Conservation (phyloP, 192 early-diverging fungal genomes). For the Cetraspora pellucida region DNA sequence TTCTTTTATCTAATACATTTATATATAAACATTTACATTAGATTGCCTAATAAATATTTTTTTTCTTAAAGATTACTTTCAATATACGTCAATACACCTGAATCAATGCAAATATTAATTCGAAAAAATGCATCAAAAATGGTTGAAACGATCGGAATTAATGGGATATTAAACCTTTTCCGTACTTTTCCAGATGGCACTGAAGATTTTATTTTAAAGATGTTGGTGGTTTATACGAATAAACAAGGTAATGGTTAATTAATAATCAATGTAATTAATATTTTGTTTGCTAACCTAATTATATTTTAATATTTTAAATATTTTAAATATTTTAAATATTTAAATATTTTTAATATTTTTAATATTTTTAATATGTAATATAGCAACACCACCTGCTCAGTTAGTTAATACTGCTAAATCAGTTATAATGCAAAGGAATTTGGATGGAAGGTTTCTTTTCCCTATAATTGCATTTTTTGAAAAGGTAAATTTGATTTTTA, state of each 20-base stretch:
- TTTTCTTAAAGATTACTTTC: constrained; percentile 2
- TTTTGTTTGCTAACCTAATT: not conserved
- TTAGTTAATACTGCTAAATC: constrained; percentile 60
- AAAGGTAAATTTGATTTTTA: constrained; percentile 49
- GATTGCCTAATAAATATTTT: constrained; percentile 29
- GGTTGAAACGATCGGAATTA: constrained; percentile 44
- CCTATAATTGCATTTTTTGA: constrained; percentile 64
- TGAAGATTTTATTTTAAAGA: constrained; percentile 65
- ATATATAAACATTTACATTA: constrained; percentile 27
- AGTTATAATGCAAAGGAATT: constrained; percentile 52
- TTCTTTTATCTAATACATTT: constrained; percentile 38
- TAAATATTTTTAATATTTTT: constrained; percentile 9
- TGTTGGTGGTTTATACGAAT: constrained; percentile 67
- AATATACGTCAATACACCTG: not conserved
- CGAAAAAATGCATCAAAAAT: constrained; percentile 14
- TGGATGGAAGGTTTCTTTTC: constrained; percentile 70
- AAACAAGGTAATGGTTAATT: constrained; percentile 37
- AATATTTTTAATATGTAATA: constrained; percentile 16
- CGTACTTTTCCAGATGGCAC: constrained; percentile 70
- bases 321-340: constrained; percentile 3
- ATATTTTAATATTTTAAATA: no score
- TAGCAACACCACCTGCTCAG: constrained; percentile 48
- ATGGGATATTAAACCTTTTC: constrained; percentile 55
- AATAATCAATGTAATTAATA: not conserved
- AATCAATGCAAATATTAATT: constrained; percentile 11